These are phyloP conservation scores for Saccharomycopsis sp. DNA, from an alignment of 805 yeast genomes.

Conservation along the genomic window DNA sequence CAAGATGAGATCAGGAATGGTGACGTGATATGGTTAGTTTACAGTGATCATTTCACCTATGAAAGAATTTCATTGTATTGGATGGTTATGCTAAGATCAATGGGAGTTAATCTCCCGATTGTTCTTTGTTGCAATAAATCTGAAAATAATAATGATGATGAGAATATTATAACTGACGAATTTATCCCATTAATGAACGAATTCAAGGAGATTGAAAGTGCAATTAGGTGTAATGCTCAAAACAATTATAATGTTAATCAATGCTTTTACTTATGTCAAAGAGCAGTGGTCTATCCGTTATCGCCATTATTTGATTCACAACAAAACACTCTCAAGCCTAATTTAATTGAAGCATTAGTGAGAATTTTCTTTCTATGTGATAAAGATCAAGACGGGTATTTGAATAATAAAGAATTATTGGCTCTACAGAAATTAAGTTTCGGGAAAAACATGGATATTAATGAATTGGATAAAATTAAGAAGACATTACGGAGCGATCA, in stretches of 20 bases:
- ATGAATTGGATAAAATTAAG: slow-evolving; percentile 40
- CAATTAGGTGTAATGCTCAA: slow-evolving; percentile 82
- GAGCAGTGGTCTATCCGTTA: slow-evolving; percentile 89
- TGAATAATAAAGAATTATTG: slow-evolving; percentile 65
- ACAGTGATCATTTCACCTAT: slow-evolving; percentile 89
- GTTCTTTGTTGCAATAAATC: slow-evolving; percentile 82
- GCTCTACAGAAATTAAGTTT: slow-evolving; percentile 72
- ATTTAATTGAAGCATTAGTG: slow-evolving; percentile 66
- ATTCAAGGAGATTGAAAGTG: slow-evolving; percentile 90
- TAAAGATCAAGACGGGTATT: slow-evolving; percentile 80
- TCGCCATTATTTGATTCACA: slow-evolving; percentile 93
- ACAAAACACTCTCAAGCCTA: slow-evolving; percentile 72
- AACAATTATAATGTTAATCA: slow-evolving; percentile 81
- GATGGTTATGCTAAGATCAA: slow-evolving; percentile 87
- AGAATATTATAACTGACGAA: slow-evolving; percentile 53
- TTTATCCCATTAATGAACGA: slow-evolving; percentile 81
- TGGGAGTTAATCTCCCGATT: slow-evolving; percentile 93
- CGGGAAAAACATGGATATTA: slow-evolving; percentile 36
- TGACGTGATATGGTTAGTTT: slow-evolving; percentile 91
- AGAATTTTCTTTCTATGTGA: slow-evolving; percentile 83
- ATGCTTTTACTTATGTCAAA: slow-evolving; percentile 85
- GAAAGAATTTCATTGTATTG: slow-evolving; percentile 88
- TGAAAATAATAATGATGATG: slow-evolving; percentile 27
- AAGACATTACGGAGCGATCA: slow-evolving; percentile 27
- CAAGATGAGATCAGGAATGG: slow-evolving; percentile 75